Base-by-base conservation (phyloP, 2,329 filamentous ascomycete species). In the Claviceps digitariae region DNA sequence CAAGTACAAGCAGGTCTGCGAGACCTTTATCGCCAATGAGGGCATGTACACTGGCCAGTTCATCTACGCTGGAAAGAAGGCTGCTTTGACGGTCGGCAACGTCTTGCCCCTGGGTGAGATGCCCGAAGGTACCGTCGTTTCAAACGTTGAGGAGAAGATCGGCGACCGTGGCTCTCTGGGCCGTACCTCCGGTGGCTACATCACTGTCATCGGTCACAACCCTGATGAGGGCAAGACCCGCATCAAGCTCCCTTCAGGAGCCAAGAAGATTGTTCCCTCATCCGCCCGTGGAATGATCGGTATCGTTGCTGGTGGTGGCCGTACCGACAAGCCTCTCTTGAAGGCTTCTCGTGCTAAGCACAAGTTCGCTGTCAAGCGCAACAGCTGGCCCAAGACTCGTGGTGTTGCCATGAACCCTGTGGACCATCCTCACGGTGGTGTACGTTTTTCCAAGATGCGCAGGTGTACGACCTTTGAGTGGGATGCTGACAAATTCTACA, bases 371-470 rank as follows among this genome's bases (percentile, higher is more conserved):
- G 94, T 96, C 80, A 98, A 98, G 90, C 90, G 93, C 74, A 97
- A 98, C 89, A 91, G 84, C 72, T 98, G 93, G 93, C 93, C 93
- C 78, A 96, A 95, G 88, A 98, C 93, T 83, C 91, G 93, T 93
- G 93, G 93, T 96, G 93, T 98, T 86, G 93, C 93, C 77, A 98
- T 98, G 93, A 98, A 98, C 82, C 93, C 93, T 69, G 93, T 98
- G 70, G 93, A 98, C 79, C 93, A 98, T 84, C 87, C 87, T 75
- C 87, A 93, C 85, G 87, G 87, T 87, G 87, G 86, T 88, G 79
- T 80, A 80, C 67, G 77, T 81, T 66, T 54, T 50, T 49, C 48
- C 53, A 5, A 45, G 20, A 25, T n/a, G 2, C 29, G 7, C 17
- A 6, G 31, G 13, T 56, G 41, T 2, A 3, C 40, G 43, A 55